These are phyloP conservation scores for Fomitiporia mediterranea DNA, from an alignment of 1,284 basidiomycete genomes.

Conservation along the genomic window DNA sequence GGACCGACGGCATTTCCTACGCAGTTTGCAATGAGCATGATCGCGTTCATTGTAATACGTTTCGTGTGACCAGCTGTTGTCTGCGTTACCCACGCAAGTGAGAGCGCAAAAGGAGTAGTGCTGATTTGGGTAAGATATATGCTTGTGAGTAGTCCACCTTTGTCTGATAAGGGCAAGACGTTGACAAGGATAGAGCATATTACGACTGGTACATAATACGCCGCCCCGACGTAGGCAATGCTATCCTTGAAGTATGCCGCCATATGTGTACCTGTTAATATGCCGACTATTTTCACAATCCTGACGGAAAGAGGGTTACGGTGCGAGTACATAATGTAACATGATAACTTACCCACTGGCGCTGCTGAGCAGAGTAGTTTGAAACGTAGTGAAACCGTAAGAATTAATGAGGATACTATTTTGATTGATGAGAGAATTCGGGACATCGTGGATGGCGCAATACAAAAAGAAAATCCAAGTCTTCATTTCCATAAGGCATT, in stretches of 20 bases:
- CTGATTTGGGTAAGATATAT: conserved; percentile 63
- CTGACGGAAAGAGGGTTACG: conserved; percentile 5
- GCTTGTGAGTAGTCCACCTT: conserved; percentile 55
- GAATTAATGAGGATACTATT: conserved; percentile 60
- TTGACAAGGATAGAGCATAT: conserved; percentile 58
- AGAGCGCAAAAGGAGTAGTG: conserved; percentile 63
- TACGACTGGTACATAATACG: conserved; percentile 59
- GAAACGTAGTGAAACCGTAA: conserved; percentile 59
- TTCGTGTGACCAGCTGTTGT: conserved; percentile 75
- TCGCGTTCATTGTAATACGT: conserved; percentile 62
- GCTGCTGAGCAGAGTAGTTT: conserved; percentile 67
- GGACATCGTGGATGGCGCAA: conserved; percentile 57
- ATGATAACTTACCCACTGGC: conserved; percentile 61
- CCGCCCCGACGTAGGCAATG: conserved; percentile 55
- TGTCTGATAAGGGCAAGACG: conserved; percentile 56
- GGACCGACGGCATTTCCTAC: conserved; percentile 66
- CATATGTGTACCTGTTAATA: conserved; percentile 55
- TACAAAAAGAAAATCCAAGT: conserved; percentile 68
- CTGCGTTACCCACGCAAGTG: conserved; percentile 61
- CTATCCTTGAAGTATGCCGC: conserved; percentile 49
- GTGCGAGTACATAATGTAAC: conserved; percentile 39
- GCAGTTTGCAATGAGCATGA: conserved; percentile 68
- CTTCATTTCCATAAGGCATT: conserved; percentile 63
- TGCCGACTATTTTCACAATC: conserved; percentile 40
- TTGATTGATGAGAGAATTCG: conserved; percentile 71